phyloP scores from a whole-genome alignment of 2,329 filamentous ascomycete species.

The Rhynchosporium secalis region DNA sequence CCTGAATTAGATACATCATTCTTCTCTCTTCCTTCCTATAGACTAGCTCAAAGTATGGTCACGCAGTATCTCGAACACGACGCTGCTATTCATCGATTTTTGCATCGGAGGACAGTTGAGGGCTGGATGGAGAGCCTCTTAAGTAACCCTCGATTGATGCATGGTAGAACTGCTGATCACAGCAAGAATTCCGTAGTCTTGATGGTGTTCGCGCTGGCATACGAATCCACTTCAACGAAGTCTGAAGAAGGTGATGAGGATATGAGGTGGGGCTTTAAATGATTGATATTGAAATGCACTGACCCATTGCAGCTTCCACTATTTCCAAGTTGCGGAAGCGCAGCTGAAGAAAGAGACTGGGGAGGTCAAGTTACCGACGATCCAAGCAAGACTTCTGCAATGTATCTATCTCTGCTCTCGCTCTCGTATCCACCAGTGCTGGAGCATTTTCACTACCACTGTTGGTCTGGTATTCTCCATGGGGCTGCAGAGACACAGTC shows the following conservation, averaged over 20 bases:
- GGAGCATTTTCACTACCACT: conserved; percentile 58
- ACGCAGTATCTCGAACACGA: conserved; percentile 58
- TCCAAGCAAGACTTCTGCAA: conserved; percentile 57
- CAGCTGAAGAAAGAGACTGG: conserved; percentile 53
- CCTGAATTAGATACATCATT: conserved; percentile 41
- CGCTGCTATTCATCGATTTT: conserved; percentile 56
- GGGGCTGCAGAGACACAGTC: conserved; percentile 44
- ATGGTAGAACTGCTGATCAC: conserved; percentile 42
- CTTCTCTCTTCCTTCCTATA: conserved; percentile 39
- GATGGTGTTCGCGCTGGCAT: conserved; percentile 49
- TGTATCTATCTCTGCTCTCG: conserved; percentile 60
- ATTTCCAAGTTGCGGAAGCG: conserved; percentile 46
- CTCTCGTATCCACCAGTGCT: conserved; percentile 59
- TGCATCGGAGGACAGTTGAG: conserved; percentile 54
- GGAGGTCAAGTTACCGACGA: conserved; percentile 53
- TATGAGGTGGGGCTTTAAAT: conserved; percentile 13
- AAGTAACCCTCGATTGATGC: conserved; percentile 33
- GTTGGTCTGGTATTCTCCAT: conserved; percentile 53
- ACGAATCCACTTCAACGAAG: conserved; percentile 29
- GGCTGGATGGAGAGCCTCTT: conserved; percentile 48
- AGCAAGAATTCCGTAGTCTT: conserved; percentile 50
- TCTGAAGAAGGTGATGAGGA: conserved; percentile 11
- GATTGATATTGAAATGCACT: not conserved
- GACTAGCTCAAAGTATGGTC: conserved; percentile 44
- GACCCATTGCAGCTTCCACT: conserved; percentile 20